Base-by-base conservation (phyloP, 345 rosid genomes). In the Geranium rotundifolium region DNA sequence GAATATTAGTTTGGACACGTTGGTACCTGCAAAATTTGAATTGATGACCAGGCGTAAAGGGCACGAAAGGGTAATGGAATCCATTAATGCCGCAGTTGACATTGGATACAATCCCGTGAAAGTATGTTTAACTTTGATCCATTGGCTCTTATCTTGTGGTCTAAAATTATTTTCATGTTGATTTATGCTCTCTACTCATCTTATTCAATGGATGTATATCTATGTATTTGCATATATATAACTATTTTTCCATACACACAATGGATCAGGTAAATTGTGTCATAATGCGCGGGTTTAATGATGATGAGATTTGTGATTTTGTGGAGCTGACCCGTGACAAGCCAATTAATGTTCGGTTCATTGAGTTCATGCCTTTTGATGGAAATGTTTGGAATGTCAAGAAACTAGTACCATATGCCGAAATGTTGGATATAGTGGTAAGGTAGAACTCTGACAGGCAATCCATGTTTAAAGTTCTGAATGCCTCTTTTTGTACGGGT, bases 291-390 rank as follows among this genome's bases (percentile, higher is more conserved):
- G 99, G 96, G 39, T 71, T 87, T 76, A 93, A 90, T 68, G 96
- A 90, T 68, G 99, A 90, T 67, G 96, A 93, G 78, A 83, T 93
- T 10, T 82, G 96, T 78, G 96, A 93, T 82, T 93, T 93, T 62
- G 91, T 93, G 58, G 85, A 86, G 70, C 71, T 90, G 77, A 90
- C 97, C 0, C 85, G 83, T 1, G 73, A 86, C 17, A 90, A 72
- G 69, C 97, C 97, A 13, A 80, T 90, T 49, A 93, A 93, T 71
- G 74, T 90, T 18, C 84, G 99, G 57, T 93, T 93, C 74, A 90
- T 93, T 17, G 99, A 93, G 81, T 93, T 93, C 80, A 93, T 90
- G 97, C 99, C 97, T 55, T 93, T 93, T 56, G 96, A 93, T 83
- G 97, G 97, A 57, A 93, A 90, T 76, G 89, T 93, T 34, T 93